Conservation (phyloP, 169 alveolate genomes). For the Amoebophrya sp. region DNA sequence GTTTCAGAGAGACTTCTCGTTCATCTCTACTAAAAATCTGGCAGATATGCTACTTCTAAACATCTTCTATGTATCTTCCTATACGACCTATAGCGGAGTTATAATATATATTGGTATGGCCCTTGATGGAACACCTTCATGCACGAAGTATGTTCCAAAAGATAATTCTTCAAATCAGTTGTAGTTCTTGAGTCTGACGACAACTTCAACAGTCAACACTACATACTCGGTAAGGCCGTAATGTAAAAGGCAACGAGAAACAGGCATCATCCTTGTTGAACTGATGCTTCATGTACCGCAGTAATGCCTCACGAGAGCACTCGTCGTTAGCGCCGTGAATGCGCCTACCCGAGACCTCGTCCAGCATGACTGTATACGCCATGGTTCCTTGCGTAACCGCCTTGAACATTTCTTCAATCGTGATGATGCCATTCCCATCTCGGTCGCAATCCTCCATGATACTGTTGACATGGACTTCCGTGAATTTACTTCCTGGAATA, state of each 20-base stretch:
- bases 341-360: neutral
- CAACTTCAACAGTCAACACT: too few species aligned
- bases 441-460: conserved; percentile 20
- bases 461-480: conserved; percentile 1
- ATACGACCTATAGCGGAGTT: too few species aligned
- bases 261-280: neutral
- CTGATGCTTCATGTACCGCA: conserved; percentile 16
- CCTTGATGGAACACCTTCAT: too few species aligned
- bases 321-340: neutral
- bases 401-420: neutral
- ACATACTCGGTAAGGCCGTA: too few species aligned
- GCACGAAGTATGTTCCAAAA: too few species aligned
- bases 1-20: too few species aligned
- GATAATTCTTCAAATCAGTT: too few species aligned
- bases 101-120: too few species aligned
- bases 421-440: neutral
- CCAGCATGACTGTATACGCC: neutral
- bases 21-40: too few species aligned
- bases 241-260: neutral
- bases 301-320: neutral
- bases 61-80: too few species aligned
- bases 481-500: neutral
- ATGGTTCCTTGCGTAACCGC: conserved; percentile 1
- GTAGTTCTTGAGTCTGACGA: too few species aligned
- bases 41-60: too few species aligned